These are phyloP conservation scores for Emmonsiellopsis sp. DNA, from an alignment of 2,329 filamentous ascomycete genomes.

Conservation along the genomic window DNA sequence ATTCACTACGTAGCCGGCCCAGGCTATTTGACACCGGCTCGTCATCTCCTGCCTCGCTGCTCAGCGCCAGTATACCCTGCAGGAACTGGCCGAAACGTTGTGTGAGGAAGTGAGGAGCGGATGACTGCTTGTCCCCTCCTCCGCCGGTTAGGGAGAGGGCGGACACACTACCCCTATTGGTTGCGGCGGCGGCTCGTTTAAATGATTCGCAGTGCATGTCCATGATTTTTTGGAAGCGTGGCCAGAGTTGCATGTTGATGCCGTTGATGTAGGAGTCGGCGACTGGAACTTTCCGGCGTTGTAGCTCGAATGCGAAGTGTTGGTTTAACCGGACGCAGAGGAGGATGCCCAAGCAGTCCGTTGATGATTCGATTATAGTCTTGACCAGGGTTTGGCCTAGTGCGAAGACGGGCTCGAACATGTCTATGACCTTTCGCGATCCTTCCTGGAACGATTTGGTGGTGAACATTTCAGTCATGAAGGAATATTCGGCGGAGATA, in stretches of 20 bases:
- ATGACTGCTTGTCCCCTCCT: slow-evolving; percentile 33
- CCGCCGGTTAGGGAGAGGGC: slow-evolving; percentile 39
- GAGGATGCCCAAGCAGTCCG: slow-evolving; percentile 76
- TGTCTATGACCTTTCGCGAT: slow-evolving; percentile 72
- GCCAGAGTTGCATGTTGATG: slow-evolving; percentile 94
- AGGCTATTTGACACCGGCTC: slow-evolving; percentile 83
- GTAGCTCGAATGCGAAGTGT: slow-evolving; percentile 85
- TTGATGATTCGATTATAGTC: slow-evolving; percentile 63
- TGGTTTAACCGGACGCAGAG: slow-evolving; percentile 92
- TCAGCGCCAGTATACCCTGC: slow-evolving; percentile 72
- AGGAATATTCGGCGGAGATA: slow-evolving; percentile 87
- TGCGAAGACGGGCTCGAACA: slow-evolving; percentile 84
- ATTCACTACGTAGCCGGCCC: slow-evolving; percentile 64
- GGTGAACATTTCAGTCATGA: slow-evolving; percentile 82
- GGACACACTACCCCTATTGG: slow-evolving; percentile 41
- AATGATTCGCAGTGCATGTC: slow-evolving; percentile 86
- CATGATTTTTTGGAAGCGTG: slow-evolving; percentile 87
- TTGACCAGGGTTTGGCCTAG: slow-evolving; percentile 71
- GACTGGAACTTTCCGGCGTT: slow-evolving; percentile 79
- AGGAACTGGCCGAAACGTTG: slow-evolving; percentile 93
- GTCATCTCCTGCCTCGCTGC: slow-evolving; percentile 84
- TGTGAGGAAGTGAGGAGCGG: slow-evolving; percentile 79
- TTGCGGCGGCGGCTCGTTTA: slow-evolving; percentile 44
- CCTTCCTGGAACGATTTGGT: slow-evolving; percentile 67
- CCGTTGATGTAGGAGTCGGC: slow-evolving; percentile 89